A percentile compares a stretch with the other conserved stretches of the same genome.
Evolutionary conservation across 164 flowering plant genomes (phyloP).

Genomic region (Stephania japonica): DNA sequence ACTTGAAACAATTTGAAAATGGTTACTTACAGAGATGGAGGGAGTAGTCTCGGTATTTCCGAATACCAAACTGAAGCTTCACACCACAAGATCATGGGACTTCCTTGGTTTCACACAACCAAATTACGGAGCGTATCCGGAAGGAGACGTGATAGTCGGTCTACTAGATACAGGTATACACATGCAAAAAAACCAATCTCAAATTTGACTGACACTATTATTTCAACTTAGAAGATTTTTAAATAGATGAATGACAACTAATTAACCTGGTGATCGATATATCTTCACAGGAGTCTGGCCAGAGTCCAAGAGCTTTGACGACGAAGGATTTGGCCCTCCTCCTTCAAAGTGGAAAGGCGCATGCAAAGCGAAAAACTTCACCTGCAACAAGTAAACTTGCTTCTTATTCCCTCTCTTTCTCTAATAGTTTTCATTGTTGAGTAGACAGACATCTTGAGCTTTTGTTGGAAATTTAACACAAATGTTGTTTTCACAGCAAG

Average conservation of each 20-base stretch:
- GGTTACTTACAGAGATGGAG: slow-evolving; percentile 31
- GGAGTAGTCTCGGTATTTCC: slow-evolving; percentile 43
- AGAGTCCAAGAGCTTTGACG: slow-evolving; percentile 36
- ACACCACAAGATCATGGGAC: slow-evolving; percentile 55
- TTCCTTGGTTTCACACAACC: slow-evolving; percentile 29
- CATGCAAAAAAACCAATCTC: neutral
- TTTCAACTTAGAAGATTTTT: neutral
- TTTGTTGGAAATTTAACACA: neutral
- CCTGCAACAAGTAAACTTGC: slow-evolving; percentile 33
- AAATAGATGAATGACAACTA: neutral
- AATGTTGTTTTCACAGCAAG: slow-evolving; percentile 21
- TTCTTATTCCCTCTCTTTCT: neutral
- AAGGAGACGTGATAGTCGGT: slow-evolving; percentile 37
- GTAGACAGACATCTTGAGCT: neutral
- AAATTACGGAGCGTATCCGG: slow-evolving; percentile 2
- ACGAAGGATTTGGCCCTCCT: slow-evolving; percentile 23
- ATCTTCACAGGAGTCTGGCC: slow-evolving; percentile 36
- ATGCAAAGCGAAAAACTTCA: slow-evolving; percentile 32
- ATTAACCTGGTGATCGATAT: neutral
- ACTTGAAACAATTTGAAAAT: slow-evolving; percentile 1
- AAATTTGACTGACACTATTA: neutral
- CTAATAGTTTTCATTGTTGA: neutral
- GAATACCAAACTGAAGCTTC: slow-evolving; percentile 27
- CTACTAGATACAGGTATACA: slow-evolving; percentile 37
- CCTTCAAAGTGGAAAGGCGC: slow-evolving; percentile 41